Base-by-base conservation (phyloP, 1,284 basidiomycete genomes). In the Puccinia horiana region DNA sequence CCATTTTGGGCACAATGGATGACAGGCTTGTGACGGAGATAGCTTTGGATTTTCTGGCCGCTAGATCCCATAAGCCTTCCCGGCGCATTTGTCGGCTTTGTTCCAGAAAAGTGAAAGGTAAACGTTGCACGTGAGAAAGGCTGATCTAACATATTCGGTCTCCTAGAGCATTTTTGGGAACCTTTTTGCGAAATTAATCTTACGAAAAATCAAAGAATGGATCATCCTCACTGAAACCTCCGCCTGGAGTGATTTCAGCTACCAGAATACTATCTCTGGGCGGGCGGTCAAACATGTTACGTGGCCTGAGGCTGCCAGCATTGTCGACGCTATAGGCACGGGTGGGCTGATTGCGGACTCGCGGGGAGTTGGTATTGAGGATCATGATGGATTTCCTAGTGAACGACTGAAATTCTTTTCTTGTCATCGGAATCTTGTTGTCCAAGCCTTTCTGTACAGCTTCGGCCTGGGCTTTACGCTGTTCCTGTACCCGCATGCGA, bases 351-450 rank as follows among this genome's bases (percentile, higher is more conserved):
- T 69, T 40, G 37, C 42, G 65, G 20, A n/a, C 42, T 69, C 40
- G 4, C 49, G 76, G 47, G 16, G 70, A 65, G 54, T 9, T 63
- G 1, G 79, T 65, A 32, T 81, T 81, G 12, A 81, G 47, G 26
- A 73, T 35, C 52, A 81, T 81, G 58, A 81, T 81, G 49, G 79
- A 81, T 63, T 81, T 72, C 11, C 79, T 56, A 11, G 79, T 81
- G n/a, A 81, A 81, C 18, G 79, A 74, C 52, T 81, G 74, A 56
- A 81, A 37, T 63, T 81, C 79, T 49, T 81, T 74, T 9, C 14
- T 40, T 11, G 70, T 73, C 20, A 74, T 81, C 9, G 56, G 69
- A 26, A 75, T 44, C 37, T 75, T 56, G 73, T 32, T 42, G 47
- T 58, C 70, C 26, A 26, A 26, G 14, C 14, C 23, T 47, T 58